Conservation (phyloP, 805 yeast species). For the Metschnikowia henanensis region DNA sequence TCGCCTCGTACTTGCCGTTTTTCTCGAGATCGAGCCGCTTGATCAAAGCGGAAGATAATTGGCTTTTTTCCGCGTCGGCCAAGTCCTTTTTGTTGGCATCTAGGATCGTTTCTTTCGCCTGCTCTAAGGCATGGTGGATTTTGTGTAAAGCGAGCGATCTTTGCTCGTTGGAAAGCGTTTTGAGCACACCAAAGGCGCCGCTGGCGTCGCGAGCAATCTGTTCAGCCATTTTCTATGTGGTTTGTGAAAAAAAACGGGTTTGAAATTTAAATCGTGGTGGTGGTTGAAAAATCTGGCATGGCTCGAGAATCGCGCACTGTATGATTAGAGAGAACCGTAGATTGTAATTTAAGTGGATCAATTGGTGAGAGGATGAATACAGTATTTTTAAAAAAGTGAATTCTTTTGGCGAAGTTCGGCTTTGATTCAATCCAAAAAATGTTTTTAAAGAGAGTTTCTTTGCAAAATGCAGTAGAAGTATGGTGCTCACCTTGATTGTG, state of each 20-base stretch:
- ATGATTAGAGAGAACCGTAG: too few species aligned
- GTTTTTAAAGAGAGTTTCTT: too few species aligned
- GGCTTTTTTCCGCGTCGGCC: slow-evolving; percentile 60
- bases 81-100: slow-evolving; percentile 76
- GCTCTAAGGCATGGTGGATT: slow-evolving; percentile 68
- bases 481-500: too few species aligned
- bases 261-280: too few species aligned
- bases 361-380: too few species aligned
- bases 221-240: slow-evolving; percentile 50
- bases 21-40: slow-evolving; percentile 82
- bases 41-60: slow-evolving; percentile 67
- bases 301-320: too few species aligned
- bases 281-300: too few species aligned
- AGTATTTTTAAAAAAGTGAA: too few species aligned
- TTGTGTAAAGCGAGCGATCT: slow-evolving; percentile 71
- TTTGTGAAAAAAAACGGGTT: background rate
- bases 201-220: slow-evolving; percentile 80
- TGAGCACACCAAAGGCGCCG: slow-evolving; percentile 77
- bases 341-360: too few species aligned
- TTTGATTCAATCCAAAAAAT: too few species aligned
- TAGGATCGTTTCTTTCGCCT: slow-evolving; percentile 60
- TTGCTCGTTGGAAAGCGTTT: slow-evolving; percentile 70
- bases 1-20: slow-evolving; percentile 84
- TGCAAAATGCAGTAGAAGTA: too few species aligned
- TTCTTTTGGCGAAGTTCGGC: too few species aligned